Base-by-base conservation (phyloP, 2,329 filamentous ascomycete genomes). In the Zopfia rhizophila region DNA sequence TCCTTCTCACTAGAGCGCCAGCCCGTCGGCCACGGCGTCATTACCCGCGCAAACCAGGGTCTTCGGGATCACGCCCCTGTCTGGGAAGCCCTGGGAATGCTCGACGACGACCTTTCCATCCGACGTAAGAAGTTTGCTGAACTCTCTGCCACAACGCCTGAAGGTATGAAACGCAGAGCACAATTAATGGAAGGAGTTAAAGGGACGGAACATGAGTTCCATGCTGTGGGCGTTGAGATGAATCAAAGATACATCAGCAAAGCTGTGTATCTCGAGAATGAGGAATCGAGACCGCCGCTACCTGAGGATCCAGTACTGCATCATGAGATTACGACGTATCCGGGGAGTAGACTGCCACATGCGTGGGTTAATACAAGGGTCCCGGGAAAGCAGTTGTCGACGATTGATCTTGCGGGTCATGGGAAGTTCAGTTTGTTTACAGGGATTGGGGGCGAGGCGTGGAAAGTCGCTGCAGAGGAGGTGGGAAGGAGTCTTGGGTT, bases 151-250 rank as follows among this genome's bases (percentile, higher is more conserved):
- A n/a, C 24, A n/a, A 27, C 24, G 8, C 8, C 8, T 8, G 55
- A 63, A 12, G 65, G 61, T 1, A 67, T 82, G 16, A 72, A 71
- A 25, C 12, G n/a, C 13, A 21, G 38, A 11, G 12, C 8, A 13
- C n/a, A 33, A 17, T 40, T 32, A 10, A 10, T 13, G n/a, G 50
- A 63, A 2, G 78, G 71, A 3, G 72, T 82, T 27, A 63, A 74
- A 42, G 55, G 65, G 8, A 80, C 76, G 0, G 59, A 65, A 2
- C 74, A 74, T 45, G 81, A 81, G 57, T 82, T 82, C 53, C 79
- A 82, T 45, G 81, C 73, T 3, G 69, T 85, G 10, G 82, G 82
- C 2, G 70, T 82, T n/a, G 81, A 84, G 58, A 84, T 85, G 82
- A 80, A 79, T 57, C 82, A 85, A 58, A 69, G 68, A 5, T 85